Conservation (phyloP, 1,139 yeast genomes). For the Debaryomyces psychrophilus region DNA sequence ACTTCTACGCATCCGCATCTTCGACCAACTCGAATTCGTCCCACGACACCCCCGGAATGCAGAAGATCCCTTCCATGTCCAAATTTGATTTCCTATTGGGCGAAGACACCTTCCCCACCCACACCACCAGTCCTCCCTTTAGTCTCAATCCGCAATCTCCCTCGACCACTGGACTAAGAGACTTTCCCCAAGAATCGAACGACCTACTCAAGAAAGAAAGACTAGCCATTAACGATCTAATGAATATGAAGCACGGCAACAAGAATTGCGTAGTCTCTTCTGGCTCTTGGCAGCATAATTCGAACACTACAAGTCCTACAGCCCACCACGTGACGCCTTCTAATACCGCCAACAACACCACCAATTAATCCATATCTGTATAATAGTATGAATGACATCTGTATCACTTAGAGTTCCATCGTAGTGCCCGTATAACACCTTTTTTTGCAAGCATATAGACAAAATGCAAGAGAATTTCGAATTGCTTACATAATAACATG, state of each 20-base stretch:
- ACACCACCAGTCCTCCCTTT: conserved; percentile 17
- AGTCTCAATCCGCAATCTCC: conserved; percentile 7
- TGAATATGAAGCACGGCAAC: conserved; percentile 26
- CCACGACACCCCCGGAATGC: conserved; percentile 10
- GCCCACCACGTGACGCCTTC: background rate
- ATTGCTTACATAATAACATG: background rate
- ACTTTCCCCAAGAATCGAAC: conserved; percentile 14
- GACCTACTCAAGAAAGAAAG: conserved; percentile 39
- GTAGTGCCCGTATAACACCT: background rate
- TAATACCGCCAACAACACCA: background rate
- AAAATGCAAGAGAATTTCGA: background rate
- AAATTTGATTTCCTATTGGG: conserved; percentile 36
- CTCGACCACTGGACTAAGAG: background rate
- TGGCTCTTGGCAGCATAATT: background rate
- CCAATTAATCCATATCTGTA: conserved; percentile 1
- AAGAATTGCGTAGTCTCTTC: background rate
- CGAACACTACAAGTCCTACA: conserved; percentile 4
- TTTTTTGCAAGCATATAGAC: background rate
- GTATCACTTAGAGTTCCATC: background rate
- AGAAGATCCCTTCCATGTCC: conserved; percentile 31
- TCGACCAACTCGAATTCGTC: conserved; percentile 14
- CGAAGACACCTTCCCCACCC: conserved; percentile 29
- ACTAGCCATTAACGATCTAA: conserved; percentile 40
- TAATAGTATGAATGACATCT: background rate
- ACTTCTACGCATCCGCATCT: conserved; percentile 14